Evolutionary conservation across 352 stramenopile species (phyloP).

Genomic region (Discostella stelligera): DNA sequence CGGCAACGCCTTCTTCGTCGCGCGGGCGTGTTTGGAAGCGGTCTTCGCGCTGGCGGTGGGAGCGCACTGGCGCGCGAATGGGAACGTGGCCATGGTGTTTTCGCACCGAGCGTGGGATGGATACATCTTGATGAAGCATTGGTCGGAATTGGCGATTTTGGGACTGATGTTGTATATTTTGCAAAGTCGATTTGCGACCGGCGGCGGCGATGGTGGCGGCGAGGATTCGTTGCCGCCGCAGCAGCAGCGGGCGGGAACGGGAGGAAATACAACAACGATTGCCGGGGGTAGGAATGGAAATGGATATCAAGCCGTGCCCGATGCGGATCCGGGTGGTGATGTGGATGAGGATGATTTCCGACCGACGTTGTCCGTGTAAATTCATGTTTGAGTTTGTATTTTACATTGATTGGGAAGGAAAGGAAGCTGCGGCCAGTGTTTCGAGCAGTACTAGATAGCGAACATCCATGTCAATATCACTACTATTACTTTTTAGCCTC

Average conservation of each 20-base stretch:
- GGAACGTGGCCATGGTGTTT: constrained; percentile 83
- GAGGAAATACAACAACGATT: background rate
- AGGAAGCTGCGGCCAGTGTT: too few relatives aligned
- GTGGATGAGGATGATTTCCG: background rate
- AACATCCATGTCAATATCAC: too few relatives aligned
- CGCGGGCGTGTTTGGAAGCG: constrained; percentile 86
- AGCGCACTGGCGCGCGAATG: constrained; percentile 86
- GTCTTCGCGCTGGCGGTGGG: constrained; percentile 86
- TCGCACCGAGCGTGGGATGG: constrained; percentile 88
- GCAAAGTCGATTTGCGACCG: constrained; percentile 62
- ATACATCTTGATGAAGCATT: constrained; percentile 91
- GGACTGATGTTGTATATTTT: constrained; percentile 94
- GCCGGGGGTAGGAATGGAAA: constrained; percentile 4
- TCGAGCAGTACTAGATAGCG: too few relatives aligned
- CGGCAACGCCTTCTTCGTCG: constrained; percentile 93
- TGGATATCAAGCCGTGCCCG: constrained; percentile 51
- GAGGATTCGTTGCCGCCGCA: background rate
- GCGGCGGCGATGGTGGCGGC: background rate
- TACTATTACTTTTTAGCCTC: too few relatives aligned
- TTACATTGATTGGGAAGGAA: too few relatives aligned
- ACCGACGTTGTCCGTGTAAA: background rate
- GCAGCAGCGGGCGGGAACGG: background rate
- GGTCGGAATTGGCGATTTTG: constrained; percentile 90
- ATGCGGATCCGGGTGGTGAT: constrained; percentile 22
- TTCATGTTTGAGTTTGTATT: too few relatives aligned